These are phyloP conservation scores for Lachnellula hyalina DNA, from an alignment of 2,329 filamentous ascomycete genomes.

Conservation along the genomic window DNA sequence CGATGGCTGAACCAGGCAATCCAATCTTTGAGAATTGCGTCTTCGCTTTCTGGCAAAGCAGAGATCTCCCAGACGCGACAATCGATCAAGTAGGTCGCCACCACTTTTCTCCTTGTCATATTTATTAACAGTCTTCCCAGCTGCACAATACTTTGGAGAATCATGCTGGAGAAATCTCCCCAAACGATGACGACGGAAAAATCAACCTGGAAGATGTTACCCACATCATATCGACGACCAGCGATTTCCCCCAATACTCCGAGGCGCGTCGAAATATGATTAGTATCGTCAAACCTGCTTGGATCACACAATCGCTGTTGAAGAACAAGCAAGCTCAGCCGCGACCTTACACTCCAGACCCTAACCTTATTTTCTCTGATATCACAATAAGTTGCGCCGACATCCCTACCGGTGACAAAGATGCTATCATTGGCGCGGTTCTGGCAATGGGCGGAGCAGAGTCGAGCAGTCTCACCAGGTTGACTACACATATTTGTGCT, in stretches of 20 bases:
- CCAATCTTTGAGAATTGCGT: constrained; percentile 25
- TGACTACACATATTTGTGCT: constrained; percentile 86
- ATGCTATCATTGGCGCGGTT: constrained; percentile 85
- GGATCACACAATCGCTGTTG: constrained; percentile 68
- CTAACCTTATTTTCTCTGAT: constrained; percentile 81
- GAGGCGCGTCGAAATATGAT: constrained; percentile 71
- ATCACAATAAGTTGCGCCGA: constrained; percentile 79
- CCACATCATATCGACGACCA: constrained; percentile 68
- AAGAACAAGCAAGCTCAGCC: constrained; percentile 70
- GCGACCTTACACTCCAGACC: constrained; percentile 84
- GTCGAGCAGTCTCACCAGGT: constrained; percentile 61
- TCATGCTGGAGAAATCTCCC: constrained; percentile 33
- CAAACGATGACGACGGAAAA: constrained; percentile 35
- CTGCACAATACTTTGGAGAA: constrained; percentile 24
- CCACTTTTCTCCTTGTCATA: neutral
- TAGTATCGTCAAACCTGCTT: constrained; percentile 75
- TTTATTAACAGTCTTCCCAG: constrained; percentile 11
- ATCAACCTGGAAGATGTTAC: constrained; percentile 44
- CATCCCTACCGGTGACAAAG: constrained; percentile 79
- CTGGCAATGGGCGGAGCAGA: constrained; percentile 85
- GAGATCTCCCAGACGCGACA: constrained; percentile 12
- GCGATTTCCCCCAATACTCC: constrained; percentile 86
- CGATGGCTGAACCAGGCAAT: constrained; percentile 12
- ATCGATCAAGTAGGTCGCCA: constrained; percentile 16
- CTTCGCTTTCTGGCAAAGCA: constrained; percentile 26